These are phyloP conservation scores for Metarhizium guizhouense DNA, from an alignment of 2,329 filamentous ascomycete species.

Conservation along the genomic window DNA sequence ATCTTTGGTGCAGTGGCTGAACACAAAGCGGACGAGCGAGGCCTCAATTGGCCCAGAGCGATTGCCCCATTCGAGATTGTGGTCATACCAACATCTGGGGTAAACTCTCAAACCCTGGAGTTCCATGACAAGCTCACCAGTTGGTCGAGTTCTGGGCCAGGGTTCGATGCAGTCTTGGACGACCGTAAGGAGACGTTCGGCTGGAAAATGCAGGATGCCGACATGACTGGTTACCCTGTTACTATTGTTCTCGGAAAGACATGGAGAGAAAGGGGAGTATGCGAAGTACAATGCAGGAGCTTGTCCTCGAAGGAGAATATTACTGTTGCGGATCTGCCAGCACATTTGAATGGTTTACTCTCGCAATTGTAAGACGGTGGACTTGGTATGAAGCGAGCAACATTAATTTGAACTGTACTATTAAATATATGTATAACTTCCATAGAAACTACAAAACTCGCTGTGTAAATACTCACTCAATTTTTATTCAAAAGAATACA, in stretches of 20 bases:
- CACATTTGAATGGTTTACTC: slow-evolving; percentile 37
- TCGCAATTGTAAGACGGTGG: slow-evolving; percentile 33
- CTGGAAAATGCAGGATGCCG: slow-evolving; percentile 88
- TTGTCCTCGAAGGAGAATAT: slow-evolving; percentile 55
- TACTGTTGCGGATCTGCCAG: slow-evolving; percentile 30
- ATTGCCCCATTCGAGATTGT: slow-evolving; percentile 79
- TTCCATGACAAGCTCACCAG: slow-evolving; percentile 55
- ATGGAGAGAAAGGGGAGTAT: slow-evolving; percentile 49
- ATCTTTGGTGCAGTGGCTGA: slow-evolving; percentile 83
- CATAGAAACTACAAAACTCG: background rate
- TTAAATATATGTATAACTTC: background rate
- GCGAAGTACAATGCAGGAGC: slow-evolving; percentile 72
- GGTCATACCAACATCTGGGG: slow-evolving; percentile 46
- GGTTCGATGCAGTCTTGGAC: slow-evolving; percentile 62
- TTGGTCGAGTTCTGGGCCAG: slow-evolving; percentile 5
- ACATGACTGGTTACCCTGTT: slow-evolving; percentile 80
- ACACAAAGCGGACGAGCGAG: slow-evolving; percentile 58
- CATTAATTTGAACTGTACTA: background rate
- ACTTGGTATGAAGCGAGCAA: background rate
- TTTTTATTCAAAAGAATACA: background rate
- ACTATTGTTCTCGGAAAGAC: slow-evolving; percentile 67
- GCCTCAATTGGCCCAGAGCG: slow-evolving; percentile 77
- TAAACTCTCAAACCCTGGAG: slow-evolving; percentile 38
- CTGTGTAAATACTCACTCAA: background rate
- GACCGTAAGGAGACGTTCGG: slow-evolving; percentile 60